Conservation (phyloP, 129 eudicot species). For the Sambucus nigra region DNA sequence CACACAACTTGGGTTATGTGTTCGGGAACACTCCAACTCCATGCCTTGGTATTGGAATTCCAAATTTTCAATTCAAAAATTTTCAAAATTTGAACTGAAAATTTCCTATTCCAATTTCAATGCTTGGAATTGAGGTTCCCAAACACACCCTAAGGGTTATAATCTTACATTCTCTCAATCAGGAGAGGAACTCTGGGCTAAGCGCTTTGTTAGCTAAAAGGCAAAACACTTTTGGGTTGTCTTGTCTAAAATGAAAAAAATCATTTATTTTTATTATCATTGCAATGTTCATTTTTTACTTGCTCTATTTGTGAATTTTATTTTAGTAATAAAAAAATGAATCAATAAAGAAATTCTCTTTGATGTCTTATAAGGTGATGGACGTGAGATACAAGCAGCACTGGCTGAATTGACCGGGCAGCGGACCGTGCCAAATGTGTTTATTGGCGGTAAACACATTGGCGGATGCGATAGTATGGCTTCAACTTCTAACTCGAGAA, state of each 20-base stretch:
- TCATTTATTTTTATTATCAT: not conserved
- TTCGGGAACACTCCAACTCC: no score
- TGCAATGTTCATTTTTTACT: not conserved
- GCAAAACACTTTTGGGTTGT: not conserved
- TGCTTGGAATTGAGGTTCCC: no score
- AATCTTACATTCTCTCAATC: no score
- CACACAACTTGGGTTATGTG: no score
- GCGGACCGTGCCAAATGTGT: slow-evolving; percentile 86
- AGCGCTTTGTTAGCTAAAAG: no score
- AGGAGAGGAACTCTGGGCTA: no score
- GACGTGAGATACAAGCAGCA: slow-evolving; percentile 79
- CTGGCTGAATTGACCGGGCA: slow-evolving; percentile 60
- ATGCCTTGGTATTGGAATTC: no score
- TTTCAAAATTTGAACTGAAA: no score
- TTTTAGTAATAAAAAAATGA: not conserved
- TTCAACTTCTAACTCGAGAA: not conserved
- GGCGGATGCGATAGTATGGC: slow-evolving; percentile 87
- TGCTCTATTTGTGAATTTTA: not conserved
- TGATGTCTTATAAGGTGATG: slow-evolving; percentile 45
- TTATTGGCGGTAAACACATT: slow-evolving; percentile 81
- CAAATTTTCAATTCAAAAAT: no score
- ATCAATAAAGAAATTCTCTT: not conserved
- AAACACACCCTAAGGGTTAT: no score
- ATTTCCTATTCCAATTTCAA: no score
- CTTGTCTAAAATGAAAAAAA: not conserved